phyloP scores from a whole-genome alignment of 2,329 filamentous ascomycete species.

The Ustulina deusta region DNA sequence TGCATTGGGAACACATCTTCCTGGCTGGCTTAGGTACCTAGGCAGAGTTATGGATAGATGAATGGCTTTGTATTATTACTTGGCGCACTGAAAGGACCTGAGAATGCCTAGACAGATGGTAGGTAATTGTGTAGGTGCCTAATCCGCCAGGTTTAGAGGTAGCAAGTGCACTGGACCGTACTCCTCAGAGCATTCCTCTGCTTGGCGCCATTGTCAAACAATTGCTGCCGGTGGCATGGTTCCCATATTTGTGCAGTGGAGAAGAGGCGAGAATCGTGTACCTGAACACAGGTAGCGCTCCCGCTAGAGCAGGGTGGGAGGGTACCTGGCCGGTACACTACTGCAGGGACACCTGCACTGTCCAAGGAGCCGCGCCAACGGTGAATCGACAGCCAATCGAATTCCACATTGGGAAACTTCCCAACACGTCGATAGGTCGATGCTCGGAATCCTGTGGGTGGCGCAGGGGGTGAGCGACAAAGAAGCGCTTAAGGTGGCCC shows the following conservation, averaged over 20 bases:
- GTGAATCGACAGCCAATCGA: slow-evolving; percentile 34
- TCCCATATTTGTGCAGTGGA: not conserved
- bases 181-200: slow-evolving; percentile 7
- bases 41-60: slow-evolving; percentile 1
- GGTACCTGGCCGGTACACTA: not conserved
- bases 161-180: no score
- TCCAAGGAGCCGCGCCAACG: slow-evolving; percentile 5
- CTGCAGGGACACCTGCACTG: slow-evolving; percentile 8
- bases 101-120: no score
- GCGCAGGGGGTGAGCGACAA: slow-evolving; percentile 21
- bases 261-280: no score
- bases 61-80: not conserved
- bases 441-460: slow-evolving; percentile 22
- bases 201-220: not conserved
- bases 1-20: not conserved
- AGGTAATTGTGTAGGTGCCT: no score
- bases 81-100: no score
- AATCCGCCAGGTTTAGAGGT: no score
- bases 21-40: not conserved
- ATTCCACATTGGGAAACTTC: slow-evolving; percentile 36
- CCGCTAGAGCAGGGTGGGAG: no score
- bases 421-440: slow-evolving; percentile 34
- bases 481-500: slow-evolving; percentile 25
- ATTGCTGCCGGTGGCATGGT: not conserved
- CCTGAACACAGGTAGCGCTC: no score